Conservation (phyloP, 169 alveolate genomes). For the Eimeria falciformis region DNA sequence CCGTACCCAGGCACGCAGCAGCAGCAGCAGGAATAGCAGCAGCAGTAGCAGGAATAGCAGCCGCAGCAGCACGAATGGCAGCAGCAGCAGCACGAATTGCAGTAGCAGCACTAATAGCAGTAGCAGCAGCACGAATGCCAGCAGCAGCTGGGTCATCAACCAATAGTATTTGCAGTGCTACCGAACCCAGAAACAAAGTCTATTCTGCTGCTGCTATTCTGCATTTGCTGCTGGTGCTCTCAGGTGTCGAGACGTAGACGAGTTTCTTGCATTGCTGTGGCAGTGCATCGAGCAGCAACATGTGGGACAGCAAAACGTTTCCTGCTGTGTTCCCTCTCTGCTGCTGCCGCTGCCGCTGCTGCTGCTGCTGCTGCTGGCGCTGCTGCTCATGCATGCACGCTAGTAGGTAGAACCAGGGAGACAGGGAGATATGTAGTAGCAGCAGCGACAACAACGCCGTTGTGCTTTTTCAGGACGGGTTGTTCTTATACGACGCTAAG, state of each 20-base stretch:
- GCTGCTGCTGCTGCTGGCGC: conserved; percentile 12
- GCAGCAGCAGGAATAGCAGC: no score
- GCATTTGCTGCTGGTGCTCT: not conserved
- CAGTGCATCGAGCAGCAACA: conserved; percentile 60
- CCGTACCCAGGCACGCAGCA: not conserved
- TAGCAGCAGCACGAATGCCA: not conserved
- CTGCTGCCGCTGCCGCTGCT: not conserved
- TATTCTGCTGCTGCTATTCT: not conserved
- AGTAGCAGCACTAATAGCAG: not conserved
- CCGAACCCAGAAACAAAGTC: not conserved
- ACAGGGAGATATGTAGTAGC: no score
- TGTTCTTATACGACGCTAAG: conserved; percentile 21
- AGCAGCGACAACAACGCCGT: no score
- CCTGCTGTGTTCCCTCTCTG: not conserved
- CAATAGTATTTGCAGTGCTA: not conserved
- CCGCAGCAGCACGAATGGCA: not conserved
- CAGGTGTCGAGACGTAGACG: conserved; percentile 51
- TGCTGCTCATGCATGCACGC: not conserved
- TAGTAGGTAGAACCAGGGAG: no score
- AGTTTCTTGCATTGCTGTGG: conserved; percentile 33
- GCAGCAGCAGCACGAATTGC: not conserved
- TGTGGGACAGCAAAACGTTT: no score
- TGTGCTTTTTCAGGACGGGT: not conserved
- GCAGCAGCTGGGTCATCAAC: not conserved
- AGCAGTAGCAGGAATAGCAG: not conserved